Evolutionary conservation across 2,329 filamentous ascomycete genomes (phyloP), one percentile per base, ranked within the genome.

Genomic region (Cyphellophora europaea): DNA sequence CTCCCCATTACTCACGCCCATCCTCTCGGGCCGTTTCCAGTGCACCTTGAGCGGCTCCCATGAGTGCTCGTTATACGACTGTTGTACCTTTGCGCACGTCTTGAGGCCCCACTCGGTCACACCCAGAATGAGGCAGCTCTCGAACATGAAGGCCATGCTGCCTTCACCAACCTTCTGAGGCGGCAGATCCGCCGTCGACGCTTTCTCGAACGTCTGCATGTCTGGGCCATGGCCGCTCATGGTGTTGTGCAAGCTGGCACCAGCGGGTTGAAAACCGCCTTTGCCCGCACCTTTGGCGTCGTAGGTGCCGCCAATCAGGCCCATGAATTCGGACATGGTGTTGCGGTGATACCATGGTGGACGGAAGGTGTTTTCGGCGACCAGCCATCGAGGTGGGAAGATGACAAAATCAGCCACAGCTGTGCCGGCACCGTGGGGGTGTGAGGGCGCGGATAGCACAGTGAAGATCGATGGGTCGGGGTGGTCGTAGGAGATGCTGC

Each of bases 381-480:
- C 74, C 15, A 77, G 62, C 75, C 75, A 79, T 38, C 75, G 66
- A 1, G 75, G 74, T 6, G 72, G 71, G 55, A 79, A 79, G 47
- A 79, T 76, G 19, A 79, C 69, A 48, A 79, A 78, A 48, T 79
- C 75, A 0, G 72, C 73, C 25, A 79, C 65, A 10, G 79, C 76
- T 0, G 78, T 79, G 5, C 77, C 74, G 0, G 63, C 55, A 40
- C 72, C 63, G 44, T 70, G 61, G 27, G 57, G 50, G 14, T 54
- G 55, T 3, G 72, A 72, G 4, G 68, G 69, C 1, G 70, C 74
- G 0, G 75, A 73, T 12, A 79, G 60, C 3, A 79, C 75, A 18
- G 73, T 86, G 60, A 80, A 88, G 55, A 88, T 86, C 43, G 72
- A 78, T 1, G 82, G 82, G 52, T 88, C 82, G 1, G 81, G 81